These are phyloP conservation scores for Zasmidium cellare DNA, from an alignment of 2,329 filamentous ascomycete genomes.

Conservation along the genomic window DNA sequence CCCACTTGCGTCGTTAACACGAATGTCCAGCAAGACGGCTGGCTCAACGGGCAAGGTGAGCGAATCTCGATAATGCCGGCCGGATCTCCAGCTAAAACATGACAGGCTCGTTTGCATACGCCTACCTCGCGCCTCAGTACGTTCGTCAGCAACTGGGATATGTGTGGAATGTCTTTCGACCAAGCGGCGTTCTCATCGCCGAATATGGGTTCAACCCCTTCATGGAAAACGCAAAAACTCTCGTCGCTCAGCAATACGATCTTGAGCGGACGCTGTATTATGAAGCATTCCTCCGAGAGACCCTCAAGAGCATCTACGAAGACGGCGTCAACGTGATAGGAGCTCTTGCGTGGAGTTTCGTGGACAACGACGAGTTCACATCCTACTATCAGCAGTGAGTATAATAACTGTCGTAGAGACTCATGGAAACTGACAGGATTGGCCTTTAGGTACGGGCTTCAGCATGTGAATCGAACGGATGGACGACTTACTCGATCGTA, in stretches of 20 bases:
- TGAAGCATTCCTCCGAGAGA: constrained; percentile 35
- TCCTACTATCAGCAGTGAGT: constrained; percentile 4
- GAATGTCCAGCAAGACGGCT: constrained; percentile 25
- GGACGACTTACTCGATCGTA: constrained; percentile 38
- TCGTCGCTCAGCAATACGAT: constrained; percentile 48
- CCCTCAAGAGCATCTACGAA: constrained; percentile 34
- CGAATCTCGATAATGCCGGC: neutral
- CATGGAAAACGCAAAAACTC: constrained; percentile 44
- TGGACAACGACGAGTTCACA: constrained; percentile 38
- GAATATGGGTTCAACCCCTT: constrained; percentile 46
- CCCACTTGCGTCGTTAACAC: constrained; percentile 31
- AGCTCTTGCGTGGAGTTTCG: constrained; percentile 38
- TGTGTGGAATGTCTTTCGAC: constrained; percentile 59
- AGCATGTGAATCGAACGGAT: constrained; percentile 40
- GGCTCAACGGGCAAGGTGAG: constrained; percentile 25
- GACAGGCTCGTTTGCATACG: constrained; percentile 13
- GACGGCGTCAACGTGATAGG: constrained; percentile 40
- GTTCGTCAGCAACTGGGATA: constrained; percentile 59
- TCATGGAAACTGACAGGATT: no score
- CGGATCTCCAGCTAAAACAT: neutral
- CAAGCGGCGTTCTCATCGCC: constrained; percentile 40
- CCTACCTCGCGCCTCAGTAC: constrained; percentile 58
- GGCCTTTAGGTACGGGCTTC: constrained; percentile 38
- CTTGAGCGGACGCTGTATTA: constrained; percentile 35
- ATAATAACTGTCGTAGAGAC: no score